A percentile compares a stretch with the other conserved stretches of the same genome.
These are phyloP conservation scores for Calonectria henricotiae DNA, from an alignment of 2,329 filamentous ascomycete species.

Conservation along the genomic window DNA sequence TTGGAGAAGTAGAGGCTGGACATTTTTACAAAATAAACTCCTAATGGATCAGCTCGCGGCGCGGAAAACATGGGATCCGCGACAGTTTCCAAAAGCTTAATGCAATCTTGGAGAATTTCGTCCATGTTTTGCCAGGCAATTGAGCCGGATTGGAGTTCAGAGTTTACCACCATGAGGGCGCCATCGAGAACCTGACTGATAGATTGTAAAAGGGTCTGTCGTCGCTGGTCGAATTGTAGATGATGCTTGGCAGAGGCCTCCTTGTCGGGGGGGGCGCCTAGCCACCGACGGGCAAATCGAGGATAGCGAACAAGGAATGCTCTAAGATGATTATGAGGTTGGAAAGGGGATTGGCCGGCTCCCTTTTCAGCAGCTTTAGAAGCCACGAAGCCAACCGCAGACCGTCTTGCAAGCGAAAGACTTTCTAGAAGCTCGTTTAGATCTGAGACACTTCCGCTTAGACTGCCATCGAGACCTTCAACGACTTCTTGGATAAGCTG, in stretches of 20 bases:
- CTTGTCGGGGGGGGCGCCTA: conserved; percentile 71
- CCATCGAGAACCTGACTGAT: conserved; percentile 75
- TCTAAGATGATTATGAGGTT: conserved; percentile 64
- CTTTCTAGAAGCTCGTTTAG: conserved; percentile 75
- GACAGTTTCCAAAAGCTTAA: conserved; percentile 69
- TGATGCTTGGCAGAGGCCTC: conserved; percentile 71
- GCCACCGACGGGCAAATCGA: conserved; percentile 74
- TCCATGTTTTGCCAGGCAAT: conserved; percentile 72
- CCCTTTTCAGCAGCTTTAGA: conserved; percentile 47
- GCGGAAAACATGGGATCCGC: conserved; percentile 59
- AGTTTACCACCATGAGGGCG: conserved; percentile 71
- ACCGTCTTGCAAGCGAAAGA: conserved; percentile 71
- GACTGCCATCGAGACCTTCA: conserved; percentile 71
- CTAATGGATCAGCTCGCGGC: conserved; percentile 55
- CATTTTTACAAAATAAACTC: conserved; percentile 75
- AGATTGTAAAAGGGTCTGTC: conserved; percentile 68
- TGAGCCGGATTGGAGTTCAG: conserved; percentile 65
- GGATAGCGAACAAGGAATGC: conserved; percentile 73
- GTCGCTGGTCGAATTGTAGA: conserved; percentile 75
- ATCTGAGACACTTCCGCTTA: conserved; percentile 73
- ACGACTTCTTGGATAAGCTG: conserved; percentile 66
- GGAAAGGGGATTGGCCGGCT: conserved; percentile 32
- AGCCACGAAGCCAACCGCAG: conserved; percentile 67
- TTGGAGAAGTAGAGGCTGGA: conserved; percentile 82
- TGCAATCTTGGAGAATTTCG: conserved; percentile 71